A percentile compares a stretch with the other conserved stretches of the same genome.
phyloP scores from a whole-genome alignment of 345 rosid species.

The Eucalyptus tenuipes region DNA sequence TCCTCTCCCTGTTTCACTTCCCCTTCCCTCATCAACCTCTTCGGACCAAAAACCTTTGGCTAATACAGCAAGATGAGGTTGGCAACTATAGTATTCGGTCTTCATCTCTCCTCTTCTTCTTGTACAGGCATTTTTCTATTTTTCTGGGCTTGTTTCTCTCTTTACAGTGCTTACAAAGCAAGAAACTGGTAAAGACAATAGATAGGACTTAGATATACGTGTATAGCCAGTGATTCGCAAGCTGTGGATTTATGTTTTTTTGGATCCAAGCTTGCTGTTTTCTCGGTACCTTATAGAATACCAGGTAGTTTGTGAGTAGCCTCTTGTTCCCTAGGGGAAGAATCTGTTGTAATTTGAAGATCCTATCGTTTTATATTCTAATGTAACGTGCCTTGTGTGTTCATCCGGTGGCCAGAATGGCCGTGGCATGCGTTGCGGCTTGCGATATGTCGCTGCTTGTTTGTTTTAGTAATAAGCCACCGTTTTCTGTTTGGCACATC shows the following conservation, averaged over 20 bases:
- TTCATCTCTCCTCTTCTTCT: neutral
- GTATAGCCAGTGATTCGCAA: neutral
- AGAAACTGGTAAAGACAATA: neutral
- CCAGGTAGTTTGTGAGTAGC: neutral
- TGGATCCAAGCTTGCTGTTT: constrained; percentile 21
- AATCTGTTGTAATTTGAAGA: neutral
- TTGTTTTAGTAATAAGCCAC: neutral
- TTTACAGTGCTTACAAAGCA: neutral
- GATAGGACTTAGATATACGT: neutral
- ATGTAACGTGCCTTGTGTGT: neutral
- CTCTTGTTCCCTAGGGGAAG: neutral
- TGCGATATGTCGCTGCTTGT: neutral
- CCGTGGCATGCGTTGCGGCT: neutral
- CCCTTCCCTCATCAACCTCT: neutral
- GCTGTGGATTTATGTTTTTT: constrained; percentile 13
- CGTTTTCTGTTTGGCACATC: neutral
- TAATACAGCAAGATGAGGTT: constrained; percentile 24
- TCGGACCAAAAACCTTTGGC: constrained; percentile 23
- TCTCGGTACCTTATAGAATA: neutral
- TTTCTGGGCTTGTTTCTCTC: neutral
- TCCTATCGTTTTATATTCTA: neutral
- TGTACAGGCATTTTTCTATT: constrained; percentile 9
- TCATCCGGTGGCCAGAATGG: neutral
- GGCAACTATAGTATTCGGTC: neutral
- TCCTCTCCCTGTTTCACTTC: constrained; percentile 5